phyloP scores from a whole-genome alignment of 768 basidiomycete species.

The Amanita phalloides region DNA sequence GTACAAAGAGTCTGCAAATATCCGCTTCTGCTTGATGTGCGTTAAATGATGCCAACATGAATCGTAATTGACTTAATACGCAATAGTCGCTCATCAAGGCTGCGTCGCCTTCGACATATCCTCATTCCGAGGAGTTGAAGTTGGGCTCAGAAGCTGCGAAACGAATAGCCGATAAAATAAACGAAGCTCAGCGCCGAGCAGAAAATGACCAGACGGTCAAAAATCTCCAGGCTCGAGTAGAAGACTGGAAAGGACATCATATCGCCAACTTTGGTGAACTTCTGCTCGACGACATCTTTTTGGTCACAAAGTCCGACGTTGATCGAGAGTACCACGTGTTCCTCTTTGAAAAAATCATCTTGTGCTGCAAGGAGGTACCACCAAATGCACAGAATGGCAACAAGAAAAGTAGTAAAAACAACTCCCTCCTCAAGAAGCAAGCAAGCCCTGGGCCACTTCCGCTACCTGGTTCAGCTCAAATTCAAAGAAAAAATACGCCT shows the following conservation, averaged over 20 bases:
- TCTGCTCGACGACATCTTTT: constrained; percentile 89
- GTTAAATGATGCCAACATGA: constrained; percentile 16
- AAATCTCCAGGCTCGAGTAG: constrained; percentile 76
- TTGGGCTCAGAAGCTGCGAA: constrained; percentile 79
- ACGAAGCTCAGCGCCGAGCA: constrained; percentile 86
- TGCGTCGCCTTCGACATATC: constrained; percentile 49
- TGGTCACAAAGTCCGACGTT: constrained; percentile 91
- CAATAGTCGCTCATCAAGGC: constrained; percentile 67
- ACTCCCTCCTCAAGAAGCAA: constrained; percentile 85
- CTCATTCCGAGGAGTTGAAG: constrained; percentile 71
- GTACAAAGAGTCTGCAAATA: constrained; percentile 99
- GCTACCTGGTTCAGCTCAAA: constrained; percentile 24
- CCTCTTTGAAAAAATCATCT: constrained; percentile 96
- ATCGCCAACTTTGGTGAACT: constrained; percentile 91
- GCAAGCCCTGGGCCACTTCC: constrained; percentile 33
- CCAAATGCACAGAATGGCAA: constrained; percentile 45
- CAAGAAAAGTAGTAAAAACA: constrained; percentile 72
- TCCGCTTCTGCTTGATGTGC: constrained; percentile 83
- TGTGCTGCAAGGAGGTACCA: constrained; percentile 92
- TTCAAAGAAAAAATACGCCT: constrained; percentile 65
- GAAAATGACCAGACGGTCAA: constrained; percentile 89
- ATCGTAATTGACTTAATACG: not conserved
- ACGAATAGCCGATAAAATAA: constrained; percentile 91
- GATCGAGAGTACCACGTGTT: constrained; percentile 98
- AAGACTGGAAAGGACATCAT: constrained; percentile 99